Percentiles rank a stretch among this genome's conserved stretches.
Evolutionary conservation across 257 asterid species (phyloP).

Genomic region (Echites panduratus): DNA sequence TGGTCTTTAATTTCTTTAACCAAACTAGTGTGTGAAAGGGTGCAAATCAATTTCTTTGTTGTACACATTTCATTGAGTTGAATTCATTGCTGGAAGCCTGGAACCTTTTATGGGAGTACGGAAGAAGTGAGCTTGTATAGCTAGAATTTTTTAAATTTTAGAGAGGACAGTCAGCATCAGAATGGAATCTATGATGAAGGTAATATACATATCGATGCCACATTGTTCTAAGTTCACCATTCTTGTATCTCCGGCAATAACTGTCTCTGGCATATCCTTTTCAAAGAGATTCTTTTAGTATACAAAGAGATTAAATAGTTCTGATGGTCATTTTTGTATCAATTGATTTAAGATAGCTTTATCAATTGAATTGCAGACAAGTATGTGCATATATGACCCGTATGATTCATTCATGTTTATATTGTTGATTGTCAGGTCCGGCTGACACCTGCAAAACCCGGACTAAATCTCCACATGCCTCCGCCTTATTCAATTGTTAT

Average conservation of each 20-base stretch:
- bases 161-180: neutral
- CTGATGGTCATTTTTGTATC: neutral
- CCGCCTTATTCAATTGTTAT: slow-evolving; percentile 83
- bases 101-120: neutral
- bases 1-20: neutral
- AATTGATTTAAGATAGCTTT: neutral
- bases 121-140: neutral
- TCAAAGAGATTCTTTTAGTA: neutral
- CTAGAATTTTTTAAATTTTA: neutral
- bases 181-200: neutral
- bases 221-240: neutral
- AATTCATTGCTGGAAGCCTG: neutral
- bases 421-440: slow-evolving; percentile 48
- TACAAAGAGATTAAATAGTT: neutral
- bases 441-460: slow-evolving; percentile 34
- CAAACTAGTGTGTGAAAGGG: neutral
- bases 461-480: slow-evolving; percentile 66
- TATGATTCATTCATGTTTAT: neutral
- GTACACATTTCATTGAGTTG: neutral
- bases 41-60: neutral
- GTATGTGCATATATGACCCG: neutral
- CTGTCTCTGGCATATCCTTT: neutral
- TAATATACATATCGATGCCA: neutral
- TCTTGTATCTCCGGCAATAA: too few relatives aligned
- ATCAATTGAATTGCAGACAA: neutral